Base-by-base conservation (phyloP, 352 stramenopile genomes). In the Pythium monospermum region DNA sequence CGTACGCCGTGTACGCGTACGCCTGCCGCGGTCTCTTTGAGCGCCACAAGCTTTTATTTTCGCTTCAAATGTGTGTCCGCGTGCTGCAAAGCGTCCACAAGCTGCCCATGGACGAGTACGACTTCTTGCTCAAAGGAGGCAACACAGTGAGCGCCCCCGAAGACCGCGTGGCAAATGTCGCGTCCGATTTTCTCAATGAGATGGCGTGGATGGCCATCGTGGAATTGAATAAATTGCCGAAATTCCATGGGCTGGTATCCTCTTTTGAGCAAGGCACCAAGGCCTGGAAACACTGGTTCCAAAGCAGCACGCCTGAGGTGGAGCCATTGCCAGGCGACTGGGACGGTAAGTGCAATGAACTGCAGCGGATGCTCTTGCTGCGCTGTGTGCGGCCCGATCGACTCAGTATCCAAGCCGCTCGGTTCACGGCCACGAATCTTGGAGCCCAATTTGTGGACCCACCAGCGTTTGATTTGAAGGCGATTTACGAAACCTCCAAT, bases 11-110 rank as follows among this genome's bases (percentile, higher is more conserved):
- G 19, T 98, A 98, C 44, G 81, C 84, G 28, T 98, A 97, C 61
- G 91, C 95, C 0, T 98, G 94, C 52, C 79, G 94, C 13, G 95
- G 91, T 12, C 76, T 98, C 1, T 98, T 98, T 59, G 95, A 98
- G 59, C 73, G 85, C 0, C 94, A 98, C 68, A 98, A 98, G 57
- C 68, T 98, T 4, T 68, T 98, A 0, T 97, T 98, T 47, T 97
- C 88, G 23, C 68, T 98, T 13, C 93, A 98, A 53, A 94, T 97
- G 67, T 97, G 87, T 45, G 81, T 97, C 13, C 85, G 91, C 18
- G 93, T 98, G 19, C 67, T 98, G 37, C 75, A 95, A 57, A 94
- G 79, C 37, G 59, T 96, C 8, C 81, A 91, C 47, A 98, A 98
- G 49, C 69, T 98, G 2, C 87, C 90, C 6, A 50, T 76, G 28